phyloP scores from a whole-genome alignment of 352 stramenopile species.

The Aphanomyces cochlioides region DNA sequence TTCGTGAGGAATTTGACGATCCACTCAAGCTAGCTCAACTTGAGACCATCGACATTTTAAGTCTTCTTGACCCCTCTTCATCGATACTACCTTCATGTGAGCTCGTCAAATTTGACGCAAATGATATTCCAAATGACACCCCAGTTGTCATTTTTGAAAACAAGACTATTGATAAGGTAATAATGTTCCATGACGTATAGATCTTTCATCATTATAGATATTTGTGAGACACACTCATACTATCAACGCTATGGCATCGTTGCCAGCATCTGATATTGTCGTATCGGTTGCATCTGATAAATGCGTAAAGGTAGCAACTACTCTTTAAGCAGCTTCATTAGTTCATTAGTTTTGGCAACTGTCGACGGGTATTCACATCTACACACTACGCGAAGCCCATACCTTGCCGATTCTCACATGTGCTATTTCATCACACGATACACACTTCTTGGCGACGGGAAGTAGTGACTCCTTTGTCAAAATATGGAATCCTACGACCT shows the following conservation, averaged over 20 bases:
- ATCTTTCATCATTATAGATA: background rate
- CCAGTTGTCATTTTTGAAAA: background rate
- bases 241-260: background rate
- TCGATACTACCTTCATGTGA: background rate
- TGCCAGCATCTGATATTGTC: background rate
- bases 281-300: constrained; percentile 4
- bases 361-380: background rate
- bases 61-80: constrained; percentile 5
- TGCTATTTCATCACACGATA: background rate
- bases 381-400: constrained; percentile 10
- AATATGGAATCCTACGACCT: constrained; percentile 3
- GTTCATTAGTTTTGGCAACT: constrained; percentile 5
- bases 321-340: background rate
- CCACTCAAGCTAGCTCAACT: background rate
- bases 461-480: constrained; percentile 18
- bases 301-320: constrained; percentile 9
- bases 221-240: constrained; percentile 22
- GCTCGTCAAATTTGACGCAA: background rate
- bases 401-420: background rate
- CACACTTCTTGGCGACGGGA: constrained; percentile 4
- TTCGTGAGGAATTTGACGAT: constrained; percentile 19
- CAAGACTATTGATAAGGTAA: background rate
- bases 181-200: background rate
- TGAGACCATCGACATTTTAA: constrained; percentile 12
- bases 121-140: background rate